Conservation (phyloP, 2,329 filamentous ascomycete species). For the Elsinoe arachidis region DNA sequence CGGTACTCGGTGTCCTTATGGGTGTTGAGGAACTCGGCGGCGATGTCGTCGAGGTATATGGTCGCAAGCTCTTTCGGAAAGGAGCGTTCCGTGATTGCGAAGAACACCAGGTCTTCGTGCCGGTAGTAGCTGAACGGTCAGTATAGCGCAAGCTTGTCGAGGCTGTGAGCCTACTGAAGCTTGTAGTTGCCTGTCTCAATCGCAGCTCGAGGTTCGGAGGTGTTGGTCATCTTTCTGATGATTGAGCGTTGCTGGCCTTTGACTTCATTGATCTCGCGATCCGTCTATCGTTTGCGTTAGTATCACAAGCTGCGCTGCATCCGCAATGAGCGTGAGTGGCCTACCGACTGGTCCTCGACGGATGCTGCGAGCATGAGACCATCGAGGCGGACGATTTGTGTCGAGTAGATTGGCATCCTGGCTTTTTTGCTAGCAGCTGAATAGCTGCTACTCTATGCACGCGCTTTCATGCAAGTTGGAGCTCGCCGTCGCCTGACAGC, state of each 20-base stretch:
- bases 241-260: slow-evolving; percentile 88
- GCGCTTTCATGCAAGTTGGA: not conserved
- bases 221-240: slow-evolving; percentile 77
- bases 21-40: slow-evolving; percentile 79
- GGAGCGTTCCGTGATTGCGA: slow-evolving; percentile 84
- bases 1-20: slow-evolving; percentile 69
- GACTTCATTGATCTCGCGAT: slow-evolving; percentile 64
- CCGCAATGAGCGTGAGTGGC: slow-evolving; percentile 32
- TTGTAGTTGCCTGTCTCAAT: slow-evolving; percentile 80
- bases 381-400: slow-evolving; percentile 88
- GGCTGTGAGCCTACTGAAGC: slow-evolving; percentile 60
- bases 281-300: not conserved
- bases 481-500: not conserved
- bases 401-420: slow-evolving; percentile 43
- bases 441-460: not conserved
- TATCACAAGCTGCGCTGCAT: slow-evolving; percentile 31
- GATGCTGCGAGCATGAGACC: slow-evolving; percentile 95
- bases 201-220: slow-evolving; percentile 80
- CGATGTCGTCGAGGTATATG: slow-evolving; percentile 90
- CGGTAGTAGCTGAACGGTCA: slow-evolving; percentile 64
- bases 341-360: slow-evolving; percentile 62
- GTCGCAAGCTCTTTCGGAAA: slow-evolving; percentile 98
- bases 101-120: slow-evolving; percentile 72
- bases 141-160: slow-evolving; percentile 10
- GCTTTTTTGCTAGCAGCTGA: not conserved